A percentile compares a stretch with the other conserved stretches of the same genome.
Evolutionary conservation across 225 moss, liverwort and hornwort species (phyloP).

Genomic region (Marchantia polymorpha): DNA sequence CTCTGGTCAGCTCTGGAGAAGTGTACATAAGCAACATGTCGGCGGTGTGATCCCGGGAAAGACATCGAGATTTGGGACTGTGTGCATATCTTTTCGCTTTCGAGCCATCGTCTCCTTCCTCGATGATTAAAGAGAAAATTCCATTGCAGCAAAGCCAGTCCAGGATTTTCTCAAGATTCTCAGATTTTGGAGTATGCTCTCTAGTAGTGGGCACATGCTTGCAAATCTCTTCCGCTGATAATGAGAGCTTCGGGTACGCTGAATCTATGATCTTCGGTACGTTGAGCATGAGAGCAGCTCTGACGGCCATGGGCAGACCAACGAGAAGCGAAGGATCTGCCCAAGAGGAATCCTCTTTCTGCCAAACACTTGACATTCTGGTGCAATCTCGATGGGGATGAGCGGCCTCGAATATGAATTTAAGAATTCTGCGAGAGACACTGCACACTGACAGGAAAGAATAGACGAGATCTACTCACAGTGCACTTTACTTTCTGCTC

Average conservation of each 20-base stretch:
- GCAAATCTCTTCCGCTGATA: constrained; percentile 41
- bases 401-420: no score
- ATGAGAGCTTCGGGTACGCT: constrained; percentile 10
- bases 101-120: neutral
- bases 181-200: neutral
- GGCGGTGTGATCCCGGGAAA: neutral
- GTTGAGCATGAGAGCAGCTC: constrained; percentile 30
- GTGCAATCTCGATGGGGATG: no score
- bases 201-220: neutral
- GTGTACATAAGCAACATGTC: constrained; percentile 8
- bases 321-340: constrained; percentile 3
- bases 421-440: no score
- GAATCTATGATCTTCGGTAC: constrained; percentile 39
- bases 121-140: neutral
- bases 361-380: no score
- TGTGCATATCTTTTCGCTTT: constrained; percentile 27
- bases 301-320: constrained; percentile 24
- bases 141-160: constrained; percentile 25
- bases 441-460: no score
- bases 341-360: neutral
- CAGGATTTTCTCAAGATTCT: constrained; percentile 26
- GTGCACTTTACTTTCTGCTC: no score
- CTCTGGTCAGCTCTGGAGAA: constrained; percentile 13
- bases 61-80: constrained; percentile 20
- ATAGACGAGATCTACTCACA: no score